Conservation (phyloP, 164 flowering plant species). For the Paratinospora sagittata region DNA sequence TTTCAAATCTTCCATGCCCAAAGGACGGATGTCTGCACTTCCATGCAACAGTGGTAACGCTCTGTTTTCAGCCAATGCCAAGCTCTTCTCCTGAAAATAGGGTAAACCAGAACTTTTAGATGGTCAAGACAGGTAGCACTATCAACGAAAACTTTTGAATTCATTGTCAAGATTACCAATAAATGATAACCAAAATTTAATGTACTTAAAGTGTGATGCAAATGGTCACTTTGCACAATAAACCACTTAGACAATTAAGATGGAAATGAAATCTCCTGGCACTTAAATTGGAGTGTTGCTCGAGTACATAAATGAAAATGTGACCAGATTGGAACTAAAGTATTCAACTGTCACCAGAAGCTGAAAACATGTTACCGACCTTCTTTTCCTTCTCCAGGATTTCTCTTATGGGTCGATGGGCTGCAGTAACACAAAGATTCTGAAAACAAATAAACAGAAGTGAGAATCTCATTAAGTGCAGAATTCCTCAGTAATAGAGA, state of each 20-base stretch:
- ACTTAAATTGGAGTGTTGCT: not conserved
- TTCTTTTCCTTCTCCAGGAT: conserved; percentile 71
- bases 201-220: not conserved
- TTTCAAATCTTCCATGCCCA: conserved; percentile 69
- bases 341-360: not conserved
- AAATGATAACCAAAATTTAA: conserved; percentile 1
- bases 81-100: conserved; percentile 53
- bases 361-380: conserved; percentile 26
- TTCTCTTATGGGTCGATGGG: conserved; percentile 71
- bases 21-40: conserved; percentile 61
- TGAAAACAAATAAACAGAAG: conserved; percentile 26
- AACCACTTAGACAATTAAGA: not conserved
- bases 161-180: not conserved
- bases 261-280: not conserved
- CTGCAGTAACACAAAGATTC: conserved; percentile 80
- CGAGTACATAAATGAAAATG: not conserved
- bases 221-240: not conserved
- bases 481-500: not conserved
- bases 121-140: conserved; percentile 1
- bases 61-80: conserved; percentile 61
- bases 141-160: not conserved
- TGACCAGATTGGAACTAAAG: not conserved
- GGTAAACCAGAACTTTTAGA: not conserved
- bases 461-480: conserved; percentile 10
- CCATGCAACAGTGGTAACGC: conserved; percentile 54